A percentile compares a stretch with the other conserved stretches of the same genome.
These are phyloP conservation scores for Pseudonitzschia multistriata DNA, from an alignment of 108 stramenopile genomes.

Conservation along the genomic window DNA sequence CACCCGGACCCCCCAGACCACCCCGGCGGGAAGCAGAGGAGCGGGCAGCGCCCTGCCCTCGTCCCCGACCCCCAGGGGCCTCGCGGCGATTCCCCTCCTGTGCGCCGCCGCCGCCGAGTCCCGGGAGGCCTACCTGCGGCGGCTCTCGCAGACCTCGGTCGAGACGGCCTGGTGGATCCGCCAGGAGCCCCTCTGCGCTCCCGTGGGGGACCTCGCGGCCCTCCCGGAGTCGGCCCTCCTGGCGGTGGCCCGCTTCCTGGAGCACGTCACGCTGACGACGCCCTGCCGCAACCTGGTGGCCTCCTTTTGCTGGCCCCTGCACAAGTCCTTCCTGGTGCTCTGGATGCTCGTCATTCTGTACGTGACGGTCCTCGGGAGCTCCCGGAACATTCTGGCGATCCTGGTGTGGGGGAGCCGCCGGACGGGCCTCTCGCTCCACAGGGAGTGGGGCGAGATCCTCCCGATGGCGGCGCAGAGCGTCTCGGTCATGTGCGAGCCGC, in stretches of 20 bases:
- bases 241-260: slow-evolving; percentile 50
- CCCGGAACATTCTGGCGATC: slow-evolving; percentile 45
- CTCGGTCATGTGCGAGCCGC: slow-evolving; percentile 55
- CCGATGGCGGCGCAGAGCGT: slow-evolving; percentile 40
- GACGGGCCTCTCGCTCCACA: slow-evolving; percentile 52
- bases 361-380: slow-evolving; percentile 46
- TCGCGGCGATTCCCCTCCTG: slow-evolving; percentile 78
- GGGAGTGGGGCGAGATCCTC: slow-evolving; percentile 59
- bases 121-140: slow-evolving; percentile 67
- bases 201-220: slow-evolving; percentile 44
- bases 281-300: slow-evolving; percentile 41
- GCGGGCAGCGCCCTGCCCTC: slow-evolving; percentile 8
- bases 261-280: slow-evolving; percentile 47
- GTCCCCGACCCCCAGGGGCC: slow-evolving; percentile 55
- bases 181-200: slow-evolving; percentile 75
- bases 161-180: slow-evolving; percentile 80
- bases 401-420: slow-evolving; percentile 72
- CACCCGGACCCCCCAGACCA: slow-evolving; percentile 11
- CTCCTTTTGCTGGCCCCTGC: slow-evolving; percentile 81
- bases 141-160: slow-evolving; percentile 48
- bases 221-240: slow-evolving; percentile 64
- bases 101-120: slow-evolving; percentile 84
- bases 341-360: slow-evolving; percentile 78
- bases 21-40: background rate
- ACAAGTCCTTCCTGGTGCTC: slow-evolving; percentile 63